A percentile compares a stretch with the other conserved stretches of the same genome.
These are phyloP conservation scores for Neonectria sp. DNA, from an alignment of 2,329 filamentous ascomycete genomes.

Conservation along the genomic window DNA sequence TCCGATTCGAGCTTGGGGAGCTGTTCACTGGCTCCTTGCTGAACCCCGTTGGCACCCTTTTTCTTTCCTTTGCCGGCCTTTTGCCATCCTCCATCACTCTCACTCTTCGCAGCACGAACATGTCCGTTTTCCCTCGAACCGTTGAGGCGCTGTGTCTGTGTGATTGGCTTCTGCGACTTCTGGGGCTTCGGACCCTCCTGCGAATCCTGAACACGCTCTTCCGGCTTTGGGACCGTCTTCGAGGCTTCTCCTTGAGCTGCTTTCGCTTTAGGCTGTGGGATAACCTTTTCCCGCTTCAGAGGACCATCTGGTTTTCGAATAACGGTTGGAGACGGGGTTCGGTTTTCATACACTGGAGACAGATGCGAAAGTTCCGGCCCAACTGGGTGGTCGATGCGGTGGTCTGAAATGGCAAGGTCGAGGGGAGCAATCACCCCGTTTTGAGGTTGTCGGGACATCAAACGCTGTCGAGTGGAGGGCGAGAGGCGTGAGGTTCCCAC, in stretches of 20 bases:
- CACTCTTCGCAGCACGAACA: slow-evolving; percentile 67
- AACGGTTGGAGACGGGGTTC: slow-evolving; percentile 78
- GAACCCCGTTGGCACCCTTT: slow-evolving; percentile 57
- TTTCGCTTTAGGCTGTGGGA: slow-evolving; percentile 37
- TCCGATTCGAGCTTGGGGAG: slow-evolving; percentile 72
- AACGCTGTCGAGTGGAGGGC: slow-evolving; percentile 54
- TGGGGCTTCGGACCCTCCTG: slow-evolving; percentile 43
- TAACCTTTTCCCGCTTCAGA: slow-evolving; percentile 46
- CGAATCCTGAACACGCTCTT: slow-evolving; percentile 22
- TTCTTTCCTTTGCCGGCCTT: slow-evolving; percentile 69
- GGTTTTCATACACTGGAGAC: slow-evolving; percentile 81
- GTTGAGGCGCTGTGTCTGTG: slow-evolving; percentile 54
- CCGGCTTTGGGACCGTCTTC: slow-evolving; percentile 31
- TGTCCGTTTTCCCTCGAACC: slow-evolving; percentile 67
- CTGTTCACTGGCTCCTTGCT: slow-evolving; percentile 63
- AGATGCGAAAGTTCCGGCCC: slow-evolving; percentile 66
- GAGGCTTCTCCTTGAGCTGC: slow-evolving; percentile 34
- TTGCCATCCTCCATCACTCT: slow-evolving; percentile 71
- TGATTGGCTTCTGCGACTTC: slow-evolving; percentile 46
- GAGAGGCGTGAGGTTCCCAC: slow-evolving; percentile 50
- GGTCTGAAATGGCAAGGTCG: slow-evolving; percentile 67
- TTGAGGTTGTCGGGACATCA: slow-evolving; percentile 60
- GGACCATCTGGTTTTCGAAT: slow-evolving; percentile 67
- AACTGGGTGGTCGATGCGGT: slow-evolving; percentile 54
- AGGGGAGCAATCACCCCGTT: slow-evolving; percentile 68